A percentile compares a stretch with the other conserved stretches of the same genome.
Conservation (phyloP, 352 stramenopile genomes). For the Pythium biforme region DNA sequence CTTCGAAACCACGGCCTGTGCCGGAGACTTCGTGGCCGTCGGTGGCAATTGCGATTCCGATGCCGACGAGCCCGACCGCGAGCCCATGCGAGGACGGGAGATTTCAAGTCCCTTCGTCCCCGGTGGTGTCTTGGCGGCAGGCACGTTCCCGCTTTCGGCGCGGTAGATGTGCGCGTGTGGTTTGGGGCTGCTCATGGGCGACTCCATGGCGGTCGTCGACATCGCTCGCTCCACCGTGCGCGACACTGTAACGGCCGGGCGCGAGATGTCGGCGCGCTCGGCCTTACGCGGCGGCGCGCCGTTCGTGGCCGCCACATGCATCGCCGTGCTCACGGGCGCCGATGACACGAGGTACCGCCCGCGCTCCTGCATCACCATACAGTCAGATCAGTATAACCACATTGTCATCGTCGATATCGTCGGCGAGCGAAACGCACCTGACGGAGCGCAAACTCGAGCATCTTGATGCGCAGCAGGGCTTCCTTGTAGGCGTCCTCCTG, state of each 20-base stretch:
- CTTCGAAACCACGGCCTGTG: conserved; percentile 55
- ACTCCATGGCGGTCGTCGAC: conserved; percentile 39
- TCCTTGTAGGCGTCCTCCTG: conserved; percentile 88
- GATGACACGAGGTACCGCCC: conserved; percentile 74
- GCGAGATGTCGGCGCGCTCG: conserved; percentile 40
- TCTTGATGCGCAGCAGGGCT: conserved; percentile 82
- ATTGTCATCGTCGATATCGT: no score
- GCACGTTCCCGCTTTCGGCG: conserved; percentile 50
- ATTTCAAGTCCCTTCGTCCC: conserved; percentile 70
- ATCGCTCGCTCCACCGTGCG: conserved; percentile 58
- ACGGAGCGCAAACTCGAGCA: conserved; percentile 85
- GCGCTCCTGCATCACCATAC: conserved; percentile 1
- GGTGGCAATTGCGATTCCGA: conserved; percentile 7
- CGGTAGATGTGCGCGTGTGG: conserved; percentile 52
- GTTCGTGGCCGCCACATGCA: conserved; percentile 27
- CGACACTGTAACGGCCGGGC: conserved; percentile 44
- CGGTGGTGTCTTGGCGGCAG: conserved; percentile 35
- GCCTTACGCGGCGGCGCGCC: conserved; percentile 18
- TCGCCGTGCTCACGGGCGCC: conserved; percentile 54
- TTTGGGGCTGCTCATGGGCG: conserved; percentile 28
- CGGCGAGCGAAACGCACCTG: conserved; percentile 35
- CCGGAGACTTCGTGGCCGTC: conserved; percentile 41
- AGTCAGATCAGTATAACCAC: no score
- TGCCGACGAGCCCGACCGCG: conserved; percentile 31
- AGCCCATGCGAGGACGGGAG: conserved; percentile 71